phyloP scores from a whole-genome alignment of 2,329 filamentous ascomycete species.

The Helminthosporium solani region DNA sequence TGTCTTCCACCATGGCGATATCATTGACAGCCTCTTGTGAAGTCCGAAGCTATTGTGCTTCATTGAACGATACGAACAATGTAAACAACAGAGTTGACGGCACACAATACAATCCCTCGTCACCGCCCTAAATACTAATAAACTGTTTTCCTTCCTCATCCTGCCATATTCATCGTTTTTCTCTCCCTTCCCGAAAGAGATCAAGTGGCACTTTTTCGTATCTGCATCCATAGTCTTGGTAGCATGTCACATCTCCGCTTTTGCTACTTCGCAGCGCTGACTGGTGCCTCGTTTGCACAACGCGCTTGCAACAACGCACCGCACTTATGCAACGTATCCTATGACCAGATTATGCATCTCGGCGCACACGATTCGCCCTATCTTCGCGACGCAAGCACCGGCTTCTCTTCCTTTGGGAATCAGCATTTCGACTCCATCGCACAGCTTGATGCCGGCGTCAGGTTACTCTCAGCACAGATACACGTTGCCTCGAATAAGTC shows the following conservation, averaged over 20 bases:
- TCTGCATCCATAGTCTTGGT: slow-evolving; percentile 3
- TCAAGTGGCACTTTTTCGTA: slow-evolving; percentile 1
- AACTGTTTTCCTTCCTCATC: background rate
- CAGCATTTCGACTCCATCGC: slow-evolving; percentile 70
- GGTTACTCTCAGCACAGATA: slow-evolving; percentile 69
- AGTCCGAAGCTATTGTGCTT: too few species aligned
- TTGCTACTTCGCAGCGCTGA: background rate
- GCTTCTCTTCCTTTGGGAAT: slow-evolving; percentile 64
- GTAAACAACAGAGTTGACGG: too few species aligned
- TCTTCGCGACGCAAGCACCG: slow-evolving; percentile 61
- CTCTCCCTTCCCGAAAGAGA: background rate
- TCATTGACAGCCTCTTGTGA: too few species aligned
- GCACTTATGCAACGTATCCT: slow-evolving; percentile 65
- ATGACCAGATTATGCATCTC: slow-evolving; percentile 72
- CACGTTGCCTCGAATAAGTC: slow-evolving; percentile 55
- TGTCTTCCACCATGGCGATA: too few species aligned
- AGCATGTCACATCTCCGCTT: background rate
- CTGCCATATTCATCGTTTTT: background rate
- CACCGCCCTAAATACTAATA: too few species aligned
- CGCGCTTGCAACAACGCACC: slow-evolving; percentile 76
- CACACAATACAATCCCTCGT: too few species aligned
- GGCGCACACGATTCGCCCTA: slow-evolving; percentile 74
- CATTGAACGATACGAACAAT: too few species aligned
- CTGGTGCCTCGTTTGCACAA: background rate
- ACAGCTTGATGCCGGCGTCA: slow-evolving; percentile 69